A percentile compares a stretch with the other conserved stretches of the same genome.
Evolutionary conservation across 2,329 filamentous ascomycete species (phyloP).

Genomic region (Daldinia eschscholtzii): DNA sequence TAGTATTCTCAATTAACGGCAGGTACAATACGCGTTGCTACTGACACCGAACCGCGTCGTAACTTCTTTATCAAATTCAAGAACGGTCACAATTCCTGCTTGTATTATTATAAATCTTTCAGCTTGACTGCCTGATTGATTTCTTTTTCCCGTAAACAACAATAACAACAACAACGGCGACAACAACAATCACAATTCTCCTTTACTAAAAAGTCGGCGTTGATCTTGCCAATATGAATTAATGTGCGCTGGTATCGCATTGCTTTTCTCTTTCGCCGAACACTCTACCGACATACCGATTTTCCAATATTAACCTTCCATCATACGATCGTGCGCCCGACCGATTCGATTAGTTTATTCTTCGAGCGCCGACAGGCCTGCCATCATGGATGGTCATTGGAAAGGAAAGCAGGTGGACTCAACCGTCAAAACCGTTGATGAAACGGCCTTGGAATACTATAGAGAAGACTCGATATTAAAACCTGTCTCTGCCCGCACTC

Average conservation of each 20-base stretch:
- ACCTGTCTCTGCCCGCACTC: constrained; percentile 50
- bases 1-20: constrained; percentile 16
- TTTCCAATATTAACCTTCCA: background rate
- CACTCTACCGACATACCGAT: background rate
- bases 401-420: constrained; percentile 60
- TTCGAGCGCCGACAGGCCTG: constrained; percentile 10
- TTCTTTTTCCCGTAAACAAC: background rate
- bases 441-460: constrained; percentile 51
- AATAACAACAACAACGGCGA: background rate
- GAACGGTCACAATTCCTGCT: background rate
- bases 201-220: background rate
- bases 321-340: constrained; percentile 52
- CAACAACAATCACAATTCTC: background rate
- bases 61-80: constrained; percentile 14
- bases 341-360: constrained; percentile 35
- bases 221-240: background rate
- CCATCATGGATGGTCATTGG: constrained; percentile 56
- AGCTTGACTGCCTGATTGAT: background rate
- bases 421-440: constrained; percentile 59
- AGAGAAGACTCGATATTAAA: constrained; percentile 56
- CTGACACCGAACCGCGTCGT: constrained; percentile 26
- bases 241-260: constrained; percentile 1
- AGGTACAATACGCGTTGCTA: constrained; percentile 30
- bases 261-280: background rate
- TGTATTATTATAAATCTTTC: background rate